A percentile compares a stretch with the other conserved stretches of the same genome.
phyloP scores from a whole-genome alignment of 2,329 filamentous ascomycete genomes.

The Talaromyces sp. region DNA sequence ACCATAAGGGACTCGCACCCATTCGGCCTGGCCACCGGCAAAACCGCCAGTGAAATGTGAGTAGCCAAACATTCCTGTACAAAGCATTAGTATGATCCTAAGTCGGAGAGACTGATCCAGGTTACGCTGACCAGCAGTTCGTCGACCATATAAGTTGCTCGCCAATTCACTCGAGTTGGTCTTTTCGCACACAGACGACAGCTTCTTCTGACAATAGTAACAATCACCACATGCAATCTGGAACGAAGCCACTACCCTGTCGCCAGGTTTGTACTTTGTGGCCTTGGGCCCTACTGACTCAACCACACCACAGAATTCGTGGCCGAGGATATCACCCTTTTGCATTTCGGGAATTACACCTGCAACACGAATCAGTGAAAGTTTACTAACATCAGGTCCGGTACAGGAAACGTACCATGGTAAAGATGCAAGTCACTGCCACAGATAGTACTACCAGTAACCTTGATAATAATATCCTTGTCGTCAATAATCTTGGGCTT shows the following conservation, averaged over 20 bases:
- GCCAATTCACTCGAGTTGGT: slow-evolving; percentile 69
- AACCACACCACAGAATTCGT: slow-evolving; percentile 51
- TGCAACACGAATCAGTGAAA: slow-evolving; percentile 15
- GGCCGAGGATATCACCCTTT: slow-evolving; percentile 63
- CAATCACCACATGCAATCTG: slow-evolving; percentile 68
- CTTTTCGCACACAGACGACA: slow-evolving; percentile 72
- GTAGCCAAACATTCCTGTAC: slow-evolving; percentile 60
- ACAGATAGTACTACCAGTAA: slow-evolving; percentile 63
- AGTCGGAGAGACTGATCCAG: background rate
- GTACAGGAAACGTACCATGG: slow-evolving; percentile 27
- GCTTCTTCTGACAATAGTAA: slow-evolving; percentile 71
- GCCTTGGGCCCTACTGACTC: slow-evolving; percentile 53
- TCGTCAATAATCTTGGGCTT: slow-evolving; percentile 69
- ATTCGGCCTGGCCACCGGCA: slow-evolving; percentile 82
- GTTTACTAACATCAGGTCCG: background rate
- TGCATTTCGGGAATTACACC: slow-evolving; percentile 53
- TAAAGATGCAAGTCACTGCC: slow-evolving; percentile 55
- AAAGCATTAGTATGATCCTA: too few relatives aligned
- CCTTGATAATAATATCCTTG: slow-evolving; percentile 71
- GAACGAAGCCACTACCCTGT: slow-evolving; percentile 77
- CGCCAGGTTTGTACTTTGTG: slow-evolving; percentile 53
- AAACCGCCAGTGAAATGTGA: slow-evolving; percentile 77
- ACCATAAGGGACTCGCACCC: slow-evolving; percentile 72
- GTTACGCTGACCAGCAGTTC: slow-evolving; percentile 58
- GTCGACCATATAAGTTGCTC: slow-evolving; percentile 72